phyloP scores from a whole-genome alignment of 2,329 filamentous ascomycete genomes.

The Truncatella angustata region DNA sequence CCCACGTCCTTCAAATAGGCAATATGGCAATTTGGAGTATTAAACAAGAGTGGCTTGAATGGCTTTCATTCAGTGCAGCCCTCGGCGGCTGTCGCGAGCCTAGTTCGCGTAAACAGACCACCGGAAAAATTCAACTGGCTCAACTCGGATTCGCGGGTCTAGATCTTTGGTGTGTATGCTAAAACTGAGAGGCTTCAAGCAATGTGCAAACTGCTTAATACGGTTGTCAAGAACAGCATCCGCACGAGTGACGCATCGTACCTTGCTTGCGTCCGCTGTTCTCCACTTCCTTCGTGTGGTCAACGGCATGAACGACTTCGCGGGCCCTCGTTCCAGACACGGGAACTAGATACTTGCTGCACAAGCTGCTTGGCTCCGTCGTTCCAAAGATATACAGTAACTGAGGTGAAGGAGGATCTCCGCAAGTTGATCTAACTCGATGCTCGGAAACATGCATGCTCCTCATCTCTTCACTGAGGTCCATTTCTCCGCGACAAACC shows the following conservation, averaged over 20 bases:
- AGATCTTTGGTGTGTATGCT: too few relatives aligned
- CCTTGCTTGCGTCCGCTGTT: not conserved
- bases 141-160: too few relatives aligned
- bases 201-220: too few relatives aligned
- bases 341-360: not conserved
- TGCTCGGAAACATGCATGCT: not conserved
- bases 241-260: not conserved
- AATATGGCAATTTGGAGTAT: too few relatives aligned
- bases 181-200: too few relatives aligned
- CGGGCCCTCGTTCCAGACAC: not conserved
- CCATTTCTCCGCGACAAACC: not conserved
- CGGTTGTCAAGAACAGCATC: not conserved
- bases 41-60: too few relatives aligned
- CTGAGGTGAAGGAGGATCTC: not conserved
- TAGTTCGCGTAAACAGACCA: too few relatives aligned
- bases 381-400: conserved; percentile 2
- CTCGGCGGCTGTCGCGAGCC: too few relatives aligned
- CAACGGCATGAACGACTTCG: not conserved
- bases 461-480: not conserved
- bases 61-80: too few relatives aligned
- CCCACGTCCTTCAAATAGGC: too few relatives aligned
- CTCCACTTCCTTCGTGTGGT: not conserved
- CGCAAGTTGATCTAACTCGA: not conserved
- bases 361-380: not conserved
- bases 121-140: too few relatives aligned